A percentile compares a stretch with the other conserved stretches of the same genome.
Conservation (phyloP, 2,329 filamentous ascomycete species). For the Boeremia lycopersici region DNA sequence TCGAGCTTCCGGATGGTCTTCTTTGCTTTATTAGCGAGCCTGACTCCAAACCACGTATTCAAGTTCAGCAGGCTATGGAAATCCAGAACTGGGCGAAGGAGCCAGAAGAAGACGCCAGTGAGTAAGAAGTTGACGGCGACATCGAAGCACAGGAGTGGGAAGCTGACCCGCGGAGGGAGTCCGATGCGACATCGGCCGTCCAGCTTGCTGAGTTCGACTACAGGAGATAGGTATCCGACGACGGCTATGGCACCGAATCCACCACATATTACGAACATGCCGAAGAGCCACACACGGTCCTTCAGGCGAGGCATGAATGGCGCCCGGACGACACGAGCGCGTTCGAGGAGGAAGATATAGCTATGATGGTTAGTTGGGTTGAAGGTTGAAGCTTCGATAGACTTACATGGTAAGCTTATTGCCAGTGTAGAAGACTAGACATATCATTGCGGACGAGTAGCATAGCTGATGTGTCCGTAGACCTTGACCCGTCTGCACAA, state of each 20-base stretch:
- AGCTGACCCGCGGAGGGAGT: slow-evolving; percentile 39
- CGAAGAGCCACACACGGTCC: slow-evolving; percentile 41
- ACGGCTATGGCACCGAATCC: slow-evolving; percentile 38
- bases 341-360: slow-evolving; percentile 49
- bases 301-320: slow-evolving; percentile 34
- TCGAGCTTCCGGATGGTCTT: slow-evolving; percentile 3
- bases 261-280: slow-evolving; percentile 30
- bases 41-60: slow-evolving; percentile 3
- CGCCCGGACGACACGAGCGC: slow-evolving; percentile 43
- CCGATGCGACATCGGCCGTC: slow-evolving; percentile 47
- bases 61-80: slow-evolving; percentile 17
- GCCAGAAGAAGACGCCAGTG: slow-evolving; percentile 44
- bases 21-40: not conserved
- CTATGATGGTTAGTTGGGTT: slow-evolving; percentile 12
- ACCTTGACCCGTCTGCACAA: slow-evolving; percentile 37
- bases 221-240: slow-evolving; percentile 36
- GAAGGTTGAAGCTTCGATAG: not conserved
- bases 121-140: slow-evolving; percentile 44
- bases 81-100: slow-evolving; percentile 36
- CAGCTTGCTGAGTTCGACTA: slow-evolving; percentile 33
- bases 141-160: slow-evolving; percentile 46
- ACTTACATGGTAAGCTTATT: slow-evolving; percentile 40
- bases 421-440: slow-evolving; percentile 46
- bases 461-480: slow-evolving; percentile 35
- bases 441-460: slow-evolving; percentile 43